Percentiles rank a stretch among this genome's conserved stretches.
Conservation (phyloP, 192 early-diverging fungal genomes). For the Podochytrium sp. region DNA sequence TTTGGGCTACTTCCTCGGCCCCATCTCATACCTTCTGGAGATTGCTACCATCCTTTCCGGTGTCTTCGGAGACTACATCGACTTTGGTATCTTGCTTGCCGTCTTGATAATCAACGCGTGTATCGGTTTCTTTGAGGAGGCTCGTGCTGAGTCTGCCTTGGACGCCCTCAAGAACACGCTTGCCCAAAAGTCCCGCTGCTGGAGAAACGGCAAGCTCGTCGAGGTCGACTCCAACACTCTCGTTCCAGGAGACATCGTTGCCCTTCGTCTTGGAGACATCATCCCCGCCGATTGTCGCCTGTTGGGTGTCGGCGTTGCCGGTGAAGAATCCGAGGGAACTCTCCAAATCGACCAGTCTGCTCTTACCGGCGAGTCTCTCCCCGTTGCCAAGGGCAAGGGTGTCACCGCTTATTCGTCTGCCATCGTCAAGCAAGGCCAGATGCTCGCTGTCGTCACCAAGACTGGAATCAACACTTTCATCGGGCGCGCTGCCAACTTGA, state of each 20-base stretch:
- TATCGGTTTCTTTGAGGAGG: constrained; percentile 93
- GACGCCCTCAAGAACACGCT: constrained; percentile 94
- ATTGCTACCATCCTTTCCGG: constrained; percentile 84
- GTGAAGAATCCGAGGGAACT: constrained; percentile 74
- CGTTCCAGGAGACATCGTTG: constrained; percentile 92
- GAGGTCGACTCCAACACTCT: constrained; percentile 78
- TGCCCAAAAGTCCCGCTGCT: constrained; percentile 81
- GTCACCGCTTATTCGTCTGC: constrained; percentile 89
- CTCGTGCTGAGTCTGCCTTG: constrained; percentile 89
- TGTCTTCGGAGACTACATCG: constrained; percentile 79
- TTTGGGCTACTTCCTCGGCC: constrained; percentile 82
- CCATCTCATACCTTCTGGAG: constrained; percentile 90
- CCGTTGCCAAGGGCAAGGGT: constrained; percentile 83
- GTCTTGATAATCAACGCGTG: constrained; percentile 88
- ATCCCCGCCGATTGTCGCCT: constrained; percentile 90
- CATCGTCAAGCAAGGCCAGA: constrained; percentile 94
- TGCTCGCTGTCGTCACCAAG: constrained; percentile 91
- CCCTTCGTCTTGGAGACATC: constrained; percentile 91
- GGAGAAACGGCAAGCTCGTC: constrained; percentile 80
- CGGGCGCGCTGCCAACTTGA: constrained; percentile 90
- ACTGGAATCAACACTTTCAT: constrained; percentile 94
- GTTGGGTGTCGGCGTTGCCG: constrained; percentile 58
- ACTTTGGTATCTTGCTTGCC: constrained; percentile 84
- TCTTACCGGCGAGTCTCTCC: constrained; percentile 92
- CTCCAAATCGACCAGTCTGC: constrained; percentile 92